phyloP scores from a whole-genome alignment of 2,329 filamentous ascomycete species.

The Aspergillus ochraceoroseus region DNA sequence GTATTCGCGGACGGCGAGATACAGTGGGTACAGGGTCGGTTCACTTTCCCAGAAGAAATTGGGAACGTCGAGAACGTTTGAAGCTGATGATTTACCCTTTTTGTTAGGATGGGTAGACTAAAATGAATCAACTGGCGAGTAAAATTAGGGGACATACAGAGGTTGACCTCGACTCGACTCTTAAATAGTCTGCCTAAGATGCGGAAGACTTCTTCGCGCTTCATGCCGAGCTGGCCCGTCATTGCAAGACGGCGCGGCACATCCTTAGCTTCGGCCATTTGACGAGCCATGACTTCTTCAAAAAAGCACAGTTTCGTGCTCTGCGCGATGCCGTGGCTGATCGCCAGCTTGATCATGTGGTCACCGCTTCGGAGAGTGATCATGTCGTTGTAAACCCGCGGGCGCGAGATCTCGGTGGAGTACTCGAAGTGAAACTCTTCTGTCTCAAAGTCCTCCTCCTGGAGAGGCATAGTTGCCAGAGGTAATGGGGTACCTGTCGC shows the following conservation, averaged over 20 bases:
- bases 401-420: constrained; percentile 75
- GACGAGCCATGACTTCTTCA: constrained; percentile 90
- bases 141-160: constrained; percentile 67
- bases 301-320: constrained; percentile 96
- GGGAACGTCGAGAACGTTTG: constrained; percentile 90
- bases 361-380: constrained; percentile 91
- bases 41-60: constrained; percentile 99
- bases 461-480: constrained; percentile 71
- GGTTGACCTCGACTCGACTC: constrained; percentile 91
- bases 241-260: constrained; percentile 84
- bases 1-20: constrained; percentile 91
- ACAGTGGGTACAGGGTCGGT: constrained; percentile 88
- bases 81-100: constrained; percentile 59
- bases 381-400: constrained; percentile 98
- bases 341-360: constrained; percentile 98
- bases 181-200: constrained; percentile 89
- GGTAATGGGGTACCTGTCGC: constrained; percentile 46
- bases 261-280: constrained; percentile 88
- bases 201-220: constrained; percentile 82
- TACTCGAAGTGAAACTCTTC: constrained; percentile 99
- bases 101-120: constrained; percentile 17
- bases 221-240: constrained; percentile 87
- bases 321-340: constrained; percentile 94
- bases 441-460: constrained; percentile 89
- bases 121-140: background rate